A percentile compares a stretch with the other conserved stretches of the same genome.
Evolutionary conservation across 192 early-diverging fungal genomes (phyloP).

Genomic region (Gonapodya prolifera): DNA sequence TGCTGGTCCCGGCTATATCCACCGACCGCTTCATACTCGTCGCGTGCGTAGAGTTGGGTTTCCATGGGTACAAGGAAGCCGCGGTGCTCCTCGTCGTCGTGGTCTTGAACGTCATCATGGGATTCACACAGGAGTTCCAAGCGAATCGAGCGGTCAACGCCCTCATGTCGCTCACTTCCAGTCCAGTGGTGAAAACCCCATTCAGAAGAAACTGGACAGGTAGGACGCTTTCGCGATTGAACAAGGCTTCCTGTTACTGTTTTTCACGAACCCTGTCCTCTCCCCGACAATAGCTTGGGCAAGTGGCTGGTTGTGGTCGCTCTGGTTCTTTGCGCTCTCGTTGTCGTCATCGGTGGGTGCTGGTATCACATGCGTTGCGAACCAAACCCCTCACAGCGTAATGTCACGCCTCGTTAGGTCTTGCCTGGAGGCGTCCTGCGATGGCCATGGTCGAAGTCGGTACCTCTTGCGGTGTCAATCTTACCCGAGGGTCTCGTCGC

Average conservation of each 20-base stretch:
- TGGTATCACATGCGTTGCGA: not conserved
- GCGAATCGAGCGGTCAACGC: conserved; percentile 92
- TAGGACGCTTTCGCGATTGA: too few species aligned
- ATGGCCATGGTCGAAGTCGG: conserved; percentile 71
- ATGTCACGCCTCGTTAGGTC: too few species aligned
- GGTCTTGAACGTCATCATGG: conserved; percentile 72
- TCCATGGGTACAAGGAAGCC: conserved; percentile 6
- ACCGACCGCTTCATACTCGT: conserved; percentile 7
- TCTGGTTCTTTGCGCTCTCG: conserved; percentile 62
- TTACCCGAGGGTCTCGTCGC: conserved; percentile 97
- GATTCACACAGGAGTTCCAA: conserved; percentile 79
- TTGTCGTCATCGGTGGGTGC: conserved; percentile 73
- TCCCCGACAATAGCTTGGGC: conserved; percentile 54
- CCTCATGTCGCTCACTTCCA: conserved; percentile 60
- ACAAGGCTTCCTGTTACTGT: too few species aligned
- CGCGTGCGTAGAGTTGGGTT: conserved; percentile 3
- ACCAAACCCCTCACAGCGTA: not conserved
- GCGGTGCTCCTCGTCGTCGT: conserved; percentile 33
- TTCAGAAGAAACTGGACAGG: conserved; percentile 51
- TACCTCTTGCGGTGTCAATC: conserved; percentile 85
- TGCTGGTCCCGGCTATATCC: too few species aligned
- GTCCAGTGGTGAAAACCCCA: conserved; percentile 26
- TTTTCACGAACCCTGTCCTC: too few species aligned
- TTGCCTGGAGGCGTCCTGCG: conserved; percentile 52
- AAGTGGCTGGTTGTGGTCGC: conserved; percentile 73